Percentiles rank a stretch among this genome's conserved stretches.
These are phyloP conservation scores for Samsoniella hepiali DNA, from an alignment of 2,329 filamentous ascomycete genomes.

Conservation along the genomic window DNA sequence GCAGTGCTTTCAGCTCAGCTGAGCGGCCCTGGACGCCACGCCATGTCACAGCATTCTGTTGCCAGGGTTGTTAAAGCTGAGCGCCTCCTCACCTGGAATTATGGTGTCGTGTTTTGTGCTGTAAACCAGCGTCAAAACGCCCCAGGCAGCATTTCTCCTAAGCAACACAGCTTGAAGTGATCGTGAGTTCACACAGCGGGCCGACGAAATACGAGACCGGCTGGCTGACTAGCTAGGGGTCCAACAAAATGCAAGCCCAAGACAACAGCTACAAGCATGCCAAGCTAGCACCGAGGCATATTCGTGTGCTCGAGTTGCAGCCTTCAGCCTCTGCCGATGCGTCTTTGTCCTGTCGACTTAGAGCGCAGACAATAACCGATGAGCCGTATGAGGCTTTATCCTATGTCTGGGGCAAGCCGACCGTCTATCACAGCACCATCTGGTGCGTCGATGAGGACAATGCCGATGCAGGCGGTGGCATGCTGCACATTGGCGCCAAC, in stretches of 20 bases:
- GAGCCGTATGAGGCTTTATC: constrained; percentile 19
- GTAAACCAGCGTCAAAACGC: neutral
- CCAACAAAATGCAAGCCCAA: neutral
- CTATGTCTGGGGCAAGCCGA: constrained; percentile 18
- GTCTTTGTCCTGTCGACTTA: constrained; percentile 1
- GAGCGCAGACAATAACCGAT: constrained; percentile 9
- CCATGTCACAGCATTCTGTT: neutral
- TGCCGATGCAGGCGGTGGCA: neutral
- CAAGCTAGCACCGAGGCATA: neutral
- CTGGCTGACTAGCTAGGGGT: neutral
- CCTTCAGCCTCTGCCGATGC: neutral
- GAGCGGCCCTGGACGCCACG: neutral
- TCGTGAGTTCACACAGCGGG: neutral
- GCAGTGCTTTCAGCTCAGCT: constrained; percentile 7
- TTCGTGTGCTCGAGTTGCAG: constrained; percentile 16
- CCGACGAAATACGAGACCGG: neutral
- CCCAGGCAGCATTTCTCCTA: neutral
- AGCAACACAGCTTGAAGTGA: neutral
- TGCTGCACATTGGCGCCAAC: constrained; percentile 16
- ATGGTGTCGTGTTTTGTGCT: neutral
- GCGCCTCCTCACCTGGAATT: neutral
- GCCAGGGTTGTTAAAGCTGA: too few relatives aligned
- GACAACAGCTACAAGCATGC: constrained; percentile 4
- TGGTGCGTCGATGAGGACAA: constrained; percentile 4
- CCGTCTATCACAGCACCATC: constrained; percentile 3